Conservation (phyloP, 2,329 filamentous ascomycete species). For the Claviceps maximensis region DNA sequence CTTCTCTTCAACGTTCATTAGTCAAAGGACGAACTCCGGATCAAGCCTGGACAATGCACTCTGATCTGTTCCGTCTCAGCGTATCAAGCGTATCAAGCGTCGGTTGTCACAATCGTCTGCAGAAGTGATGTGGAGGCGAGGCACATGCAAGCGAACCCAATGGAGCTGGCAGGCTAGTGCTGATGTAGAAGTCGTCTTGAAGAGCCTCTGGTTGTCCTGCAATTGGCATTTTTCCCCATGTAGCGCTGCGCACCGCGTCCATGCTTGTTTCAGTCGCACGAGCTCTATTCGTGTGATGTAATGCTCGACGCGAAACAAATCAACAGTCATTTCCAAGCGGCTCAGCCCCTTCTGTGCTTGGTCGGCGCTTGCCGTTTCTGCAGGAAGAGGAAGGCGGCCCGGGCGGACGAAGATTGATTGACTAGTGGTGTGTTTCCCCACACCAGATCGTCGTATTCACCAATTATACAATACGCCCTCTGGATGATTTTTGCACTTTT, state of each 20-base stretch:
- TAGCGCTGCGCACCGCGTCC: background rate
- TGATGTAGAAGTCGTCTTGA: background rate
- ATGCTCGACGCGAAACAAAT: background rate
- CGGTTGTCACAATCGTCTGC: background rate
- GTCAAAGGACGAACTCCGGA: too few species aligned
- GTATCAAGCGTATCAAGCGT: too few species aligned
- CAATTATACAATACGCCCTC: background rate
- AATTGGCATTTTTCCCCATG: background rate
- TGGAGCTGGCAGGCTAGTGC: background rate
- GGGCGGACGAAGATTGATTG: background rate
- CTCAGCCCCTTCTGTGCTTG: background rate
- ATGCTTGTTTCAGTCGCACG: background rate
- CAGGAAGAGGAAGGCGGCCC: background rate
- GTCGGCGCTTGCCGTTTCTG: background rate
- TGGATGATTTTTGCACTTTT: too few species aligned
- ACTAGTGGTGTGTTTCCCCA: background rate
- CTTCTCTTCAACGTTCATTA: too few species aligned
- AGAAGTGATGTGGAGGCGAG: background rate
- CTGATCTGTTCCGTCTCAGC: too few species aligned
- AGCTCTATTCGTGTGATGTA: background rate
- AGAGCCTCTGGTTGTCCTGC: too few species aligned
- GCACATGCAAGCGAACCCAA: background rate
- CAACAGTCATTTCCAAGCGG: background rate
- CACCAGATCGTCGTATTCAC: background rate
- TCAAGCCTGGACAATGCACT: too few species aligned